phyloP scores from a whole-genome alignment of 768 basidiomycete species.

The Leccinum disarticulatum region DNA sequence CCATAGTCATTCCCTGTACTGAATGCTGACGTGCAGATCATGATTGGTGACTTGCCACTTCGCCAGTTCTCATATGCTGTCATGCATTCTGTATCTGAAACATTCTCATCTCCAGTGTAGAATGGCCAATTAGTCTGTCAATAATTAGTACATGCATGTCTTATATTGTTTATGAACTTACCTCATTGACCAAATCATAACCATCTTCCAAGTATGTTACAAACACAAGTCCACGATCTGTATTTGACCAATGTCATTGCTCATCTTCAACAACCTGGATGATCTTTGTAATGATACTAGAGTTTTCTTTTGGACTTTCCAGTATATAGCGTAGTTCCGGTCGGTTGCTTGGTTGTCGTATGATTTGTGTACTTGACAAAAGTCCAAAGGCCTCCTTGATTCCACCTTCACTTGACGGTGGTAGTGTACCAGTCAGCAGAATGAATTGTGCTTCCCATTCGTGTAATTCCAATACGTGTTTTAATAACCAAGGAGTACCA shows the following conservation, averaged over 20 bases:
- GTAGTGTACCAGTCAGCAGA: too few species aligned
- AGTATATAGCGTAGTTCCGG: too few species aligned
- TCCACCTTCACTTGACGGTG: too few species aligned
- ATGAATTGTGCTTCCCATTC: too few species aligned
- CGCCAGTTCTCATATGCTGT: background rate
- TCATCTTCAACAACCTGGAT: background rate
- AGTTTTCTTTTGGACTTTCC: background rate
- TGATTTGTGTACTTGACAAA: too few species aligned
- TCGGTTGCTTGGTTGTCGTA: too few species aligned
- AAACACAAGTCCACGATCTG: background rate
- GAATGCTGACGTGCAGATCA: background rate
- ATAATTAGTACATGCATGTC: background rate
- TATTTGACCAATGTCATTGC: background rate
- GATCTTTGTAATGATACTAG: background rate
- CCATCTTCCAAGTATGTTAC: background rate
- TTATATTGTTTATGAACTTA: too few species aligned
- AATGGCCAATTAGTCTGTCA: background rate
- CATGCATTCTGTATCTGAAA: background rate
- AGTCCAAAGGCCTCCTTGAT: too few species aligned
- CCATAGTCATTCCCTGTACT: background rate
- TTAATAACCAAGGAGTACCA: too few species aligned
- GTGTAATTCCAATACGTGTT: too few species aligned
- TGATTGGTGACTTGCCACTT: background rate
- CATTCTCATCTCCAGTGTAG: background rate
- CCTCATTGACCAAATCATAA: too few species aligned